Percentiles rank a stretch among this genome's conserved stretches.
These are phyloP conservation scores for Gastrodia elata DNA, from an alignment of 106 monocot genomes.

Conservation along the genomic window DNA sequence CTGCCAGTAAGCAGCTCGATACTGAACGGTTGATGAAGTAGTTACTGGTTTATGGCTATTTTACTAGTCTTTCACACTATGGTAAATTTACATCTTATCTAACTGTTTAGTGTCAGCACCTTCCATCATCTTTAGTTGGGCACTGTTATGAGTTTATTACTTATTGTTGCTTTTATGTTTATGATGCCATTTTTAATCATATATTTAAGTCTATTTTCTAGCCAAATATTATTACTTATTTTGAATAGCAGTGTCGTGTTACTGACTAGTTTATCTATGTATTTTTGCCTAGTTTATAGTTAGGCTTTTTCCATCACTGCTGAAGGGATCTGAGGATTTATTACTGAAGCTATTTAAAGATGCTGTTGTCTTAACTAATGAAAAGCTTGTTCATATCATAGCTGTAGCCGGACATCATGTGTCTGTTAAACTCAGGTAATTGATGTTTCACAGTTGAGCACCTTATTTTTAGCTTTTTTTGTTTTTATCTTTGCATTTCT, in stretches of 20 bases:
- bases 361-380: neutral
- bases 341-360: conserved; percentile 2
- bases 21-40: too few relatives aligned
- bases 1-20: neutral
- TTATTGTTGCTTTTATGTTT: neutral
- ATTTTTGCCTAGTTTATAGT: neutral
- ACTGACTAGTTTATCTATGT: neutral
- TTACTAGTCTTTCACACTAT: neutral
- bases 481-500: neutral
- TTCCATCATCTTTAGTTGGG: neutral
- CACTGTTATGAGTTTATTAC: neutral
- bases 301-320: neutral
- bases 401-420: neutral
- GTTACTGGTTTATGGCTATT: neutral
- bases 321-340: conserved; percentile 8
- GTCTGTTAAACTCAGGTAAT: conserved; percentile 3
- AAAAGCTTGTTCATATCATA: conserved; percentile 1
- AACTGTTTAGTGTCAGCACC: neutral
- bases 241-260: neutral
- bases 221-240: neutral
- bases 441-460: neutral
- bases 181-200: neutral
- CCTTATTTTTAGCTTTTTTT: neutral
- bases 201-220: neutral
- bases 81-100: neutral